Base-by-base conservation (phyloP, 177 flowering plant genomes). In the Viscum album region DNA sequence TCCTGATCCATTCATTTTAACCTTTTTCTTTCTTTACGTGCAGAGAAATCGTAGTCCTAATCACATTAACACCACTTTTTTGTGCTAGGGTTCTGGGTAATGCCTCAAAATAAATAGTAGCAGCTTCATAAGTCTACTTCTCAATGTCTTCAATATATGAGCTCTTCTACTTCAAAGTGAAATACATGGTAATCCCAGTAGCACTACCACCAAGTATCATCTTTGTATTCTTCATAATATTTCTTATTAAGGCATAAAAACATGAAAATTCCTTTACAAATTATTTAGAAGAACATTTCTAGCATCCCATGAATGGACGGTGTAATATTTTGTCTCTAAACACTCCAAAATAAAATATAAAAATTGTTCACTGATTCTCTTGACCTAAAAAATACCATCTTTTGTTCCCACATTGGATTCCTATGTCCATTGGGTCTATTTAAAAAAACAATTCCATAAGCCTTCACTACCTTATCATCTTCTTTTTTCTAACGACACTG, bases 101-200 rank as follows among this genome's bases (percentile, higher is more conserved):
- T 64, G 98, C 96, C 78, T 93, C 98, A 81, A 93, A 93, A 39
- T 97, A 97, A 61, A 91, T 64, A 4, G 98, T 97, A 69, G 97
- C 98, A 81, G 98, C 98, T 86, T 93, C 98, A 80, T 91, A 93
- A 12, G 98, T 96, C 98, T 95, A 93, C 96, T 94, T 94, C 71
- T 89, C 98, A 58, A 94, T 84, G 67, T 96, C 97, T 78, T 88
- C 96, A 72, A 94, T 71, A 21, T 95, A 85, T 33, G 95, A 86
- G 75, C 96, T 89, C 81, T 89, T 94, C 81, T 91, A 96, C 85
- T 91, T 94, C 79, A 94, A 70, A 30, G 88, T 84, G 50, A 95
- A 97, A 67, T 97, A 94, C 26, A 94, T 96, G 71, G 97, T 91
- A 68, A 94, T 71, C 75, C 91, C 98, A 2, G 96, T 79, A 32